Base-by-base conservation (phyloP, 2,329 filamentous ascomycete species). In the Davidsoniella eucalypti region DNA sequence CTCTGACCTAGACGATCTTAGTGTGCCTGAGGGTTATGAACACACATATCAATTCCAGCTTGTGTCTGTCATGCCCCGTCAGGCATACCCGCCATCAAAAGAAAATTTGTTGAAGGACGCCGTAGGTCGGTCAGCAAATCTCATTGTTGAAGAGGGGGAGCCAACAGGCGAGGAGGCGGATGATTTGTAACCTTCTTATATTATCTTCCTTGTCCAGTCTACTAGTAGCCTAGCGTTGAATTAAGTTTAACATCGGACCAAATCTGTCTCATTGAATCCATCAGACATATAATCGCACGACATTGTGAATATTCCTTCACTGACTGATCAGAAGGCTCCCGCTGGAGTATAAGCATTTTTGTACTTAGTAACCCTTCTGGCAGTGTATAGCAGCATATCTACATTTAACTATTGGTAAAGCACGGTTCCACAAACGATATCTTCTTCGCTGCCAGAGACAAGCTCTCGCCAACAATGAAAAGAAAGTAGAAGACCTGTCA, bases 41-140 rank as follows among this genome's bases (percentile, higher is more conserved):
- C 88, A 96, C 62, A 70, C 80, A 57, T 98, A 92, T 66, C 68
- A 67, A n/a, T 98, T 98, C 65, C 76, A 76, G 51, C 76, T 98
- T 42, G 87, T 90, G 2, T 85, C 82, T 23, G 81, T 87, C 0
- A 79, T 98, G 72, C 92, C 92, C 5, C 72, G 92, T 47, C 76
- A 81, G 53, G 84, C 92, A 29, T 90, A 85, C 62, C 80, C 83
- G 54, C 68, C 88, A 4, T 77, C 79, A 50, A 68, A 69, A 37
- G 75, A 74, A 0, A 78, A 75, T 3, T 82, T 76, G 18, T 72
- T 95, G 58, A 73, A 73, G 25, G 76, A 84, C 56, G 76, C 77
- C 57, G 81, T 96, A 61, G 87, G 90, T 3, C 72, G 80, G 57
- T 88, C 86, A 56, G 87, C 83, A 2, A 94, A 93, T 64, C 66